phyloP scores from a whole-genome alignment of 2,329 filamentous ascomycete genomes.

The Laburnicola sp. region DNA sequence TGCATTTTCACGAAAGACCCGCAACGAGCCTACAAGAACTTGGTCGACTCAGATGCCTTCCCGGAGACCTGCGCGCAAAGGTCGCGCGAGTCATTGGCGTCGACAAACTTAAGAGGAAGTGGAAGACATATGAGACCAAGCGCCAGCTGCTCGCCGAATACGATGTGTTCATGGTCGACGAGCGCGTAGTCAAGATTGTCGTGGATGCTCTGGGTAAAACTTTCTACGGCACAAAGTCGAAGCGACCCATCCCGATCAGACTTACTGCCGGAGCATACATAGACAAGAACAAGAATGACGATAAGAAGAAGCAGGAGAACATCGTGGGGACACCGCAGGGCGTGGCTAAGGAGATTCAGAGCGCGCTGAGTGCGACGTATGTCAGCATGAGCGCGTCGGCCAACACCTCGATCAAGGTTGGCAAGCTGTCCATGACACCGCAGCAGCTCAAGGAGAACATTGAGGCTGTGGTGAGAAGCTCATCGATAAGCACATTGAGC shows the following conservation, averaged over 20 bases:
- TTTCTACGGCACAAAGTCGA: constrained; percentile 82
- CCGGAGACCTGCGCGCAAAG: constrained; percentile 52
- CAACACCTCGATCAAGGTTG: constrained; percentile 80
- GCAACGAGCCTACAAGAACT: constrained; percentile 87
- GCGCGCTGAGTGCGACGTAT: constrained; percentile 74
- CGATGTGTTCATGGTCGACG: constrained; percentile 91
- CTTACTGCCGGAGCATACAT: constrained; percentile 67
- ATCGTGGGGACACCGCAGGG: constrained; percentile 62
- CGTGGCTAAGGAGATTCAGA: constrained; percentile 79
- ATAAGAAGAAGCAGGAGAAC: constrained; percentile 37
- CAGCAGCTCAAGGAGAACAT: constrained; percentile 82
- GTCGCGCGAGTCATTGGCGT: constrained; percentile 72
- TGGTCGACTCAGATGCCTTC: constrained; percentile 70
- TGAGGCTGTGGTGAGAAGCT: constrained; percentile 65
- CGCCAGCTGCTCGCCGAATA: constrained; percentile 83
- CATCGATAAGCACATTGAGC: constrained; percentile 77
- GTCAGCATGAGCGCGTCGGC: constrained; percentile 78
- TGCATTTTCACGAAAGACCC: constrained; percentile 84
- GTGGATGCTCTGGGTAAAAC: constrained; percentile 83
- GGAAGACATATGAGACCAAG: constrained; percentile 78
- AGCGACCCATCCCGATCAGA: constrained; percentile 83
- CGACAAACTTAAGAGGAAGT: constrained; percentile 85
- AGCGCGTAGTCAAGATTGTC: constrained; percentile 73
- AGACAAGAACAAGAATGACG: constrained; percentile 54
- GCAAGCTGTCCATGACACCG: constrained; percentile 71